A percentile compares a stretch with the other conserved stretches of the same genome.
Evolutionary conservation across 257 asterid genomes (phyloP).

Genomic region (Solanum lignicaule): DNA sequence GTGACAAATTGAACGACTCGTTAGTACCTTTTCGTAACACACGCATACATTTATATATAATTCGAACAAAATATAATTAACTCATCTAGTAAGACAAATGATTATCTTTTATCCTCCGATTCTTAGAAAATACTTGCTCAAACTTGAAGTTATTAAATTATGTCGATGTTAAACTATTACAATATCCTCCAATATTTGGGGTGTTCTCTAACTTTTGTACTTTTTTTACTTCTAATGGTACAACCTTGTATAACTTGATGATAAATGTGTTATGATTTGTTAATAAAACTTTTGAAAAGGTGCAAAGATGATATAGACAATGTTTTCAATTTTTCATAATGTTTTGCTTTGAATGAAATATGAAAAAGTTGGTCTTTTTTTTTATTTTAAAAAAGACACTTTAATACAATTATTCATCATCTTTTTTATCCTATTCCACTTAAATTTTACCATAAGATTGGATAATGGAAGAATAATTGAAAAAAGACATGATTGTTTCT

Average conservation of each 20-base stretch:
- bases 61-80: no score
- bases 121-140: not conserved
- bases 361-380: not conserved
- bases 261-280: not conserved
- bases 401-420: slow-evolving; percentile 1
- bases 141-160: not conserved
- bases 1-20: not conserved
- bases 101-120: no score
- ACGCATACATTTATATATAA: no score
- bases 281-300: not conserved
- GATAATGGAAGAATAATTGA: not conserved
- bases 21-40: not conserved
- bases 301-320: not conserved
- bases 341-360: not conserved
- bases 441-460: not conserved
- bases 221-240: not conserved
- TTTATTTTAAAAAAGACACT: not conserved
- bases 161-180: not conserved
- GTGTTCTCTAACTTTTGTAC: not conserved
- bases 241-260: not conserved
- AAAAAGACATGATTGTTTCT: not conserved
- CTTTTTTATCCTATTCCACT: not conserved
- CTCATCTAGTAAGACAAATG: no score
- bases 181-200: not conserved
- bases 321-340: not conserved